Conservation (phyloP, 1,284 basidiomycete species). For the Irpex rosettiformis region DNA sequence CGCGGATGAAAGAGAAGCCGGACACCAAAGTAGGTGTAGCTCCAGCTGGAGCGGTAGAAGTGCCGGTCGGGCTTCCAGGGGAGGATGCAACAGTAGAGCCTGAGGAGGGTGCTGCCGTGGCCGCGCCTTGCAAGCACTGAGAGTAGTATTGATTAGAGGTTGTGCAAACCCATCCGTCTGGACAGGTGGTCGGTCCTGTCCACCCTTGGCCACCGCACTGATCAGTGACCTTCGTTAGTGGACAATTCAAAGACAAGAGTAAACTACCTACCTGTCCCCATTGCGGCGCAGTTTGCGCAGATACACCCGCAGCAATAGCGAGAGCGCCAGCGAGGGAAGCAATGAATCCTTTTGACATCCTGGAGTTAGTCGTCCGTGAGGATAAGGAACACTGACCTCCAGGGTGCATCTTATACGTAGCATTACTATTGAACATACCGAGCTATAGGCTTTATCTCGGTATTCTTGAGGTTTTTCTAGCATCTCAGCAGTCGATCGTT, state of each 20-base stretch:
- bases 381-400: background rate
- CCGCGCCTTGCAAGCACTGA: constrained; percentile 46
- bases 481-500: background rate
- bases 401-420: constrained; percentile 2
- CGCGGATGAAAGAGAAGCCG: constrained; percentile 57
- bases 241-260: background rate
- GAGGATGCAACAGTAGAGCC: background rate
- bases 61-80: background rate
- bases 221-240: background rate
- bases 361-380: background rate
- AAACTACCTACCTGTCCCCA: constrained; percentile 24
- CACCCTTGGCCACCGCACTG: constrained; percentile 35
- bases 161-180: constrained; percentile 46
- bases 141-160: constrained; percentile 44
- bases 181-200: constrained; percentile 47
- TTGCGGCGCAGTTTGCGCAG: constrained; percentile 25
- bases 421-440: constrained; percentile 2
- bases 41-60: constrained; percentile 21
- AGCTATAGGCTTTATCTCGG: constrained; percentile 16
- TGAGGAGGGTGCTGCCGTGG: constrained; percentile 21
- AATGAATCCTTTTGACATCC: constrained; percentile 18
- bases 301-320: constrained; percentile 17
- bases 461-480: background rate
- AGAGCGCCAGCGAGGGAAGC: constrained; percentile 20
- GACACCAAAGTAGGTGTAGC: constrained; percentile 44